These are phyloP conservation scores for Shiraia bambusicola DNA, from an alignment of 2,329 filamentous ascomycete species.

Conservation along the genomic window DNA sequence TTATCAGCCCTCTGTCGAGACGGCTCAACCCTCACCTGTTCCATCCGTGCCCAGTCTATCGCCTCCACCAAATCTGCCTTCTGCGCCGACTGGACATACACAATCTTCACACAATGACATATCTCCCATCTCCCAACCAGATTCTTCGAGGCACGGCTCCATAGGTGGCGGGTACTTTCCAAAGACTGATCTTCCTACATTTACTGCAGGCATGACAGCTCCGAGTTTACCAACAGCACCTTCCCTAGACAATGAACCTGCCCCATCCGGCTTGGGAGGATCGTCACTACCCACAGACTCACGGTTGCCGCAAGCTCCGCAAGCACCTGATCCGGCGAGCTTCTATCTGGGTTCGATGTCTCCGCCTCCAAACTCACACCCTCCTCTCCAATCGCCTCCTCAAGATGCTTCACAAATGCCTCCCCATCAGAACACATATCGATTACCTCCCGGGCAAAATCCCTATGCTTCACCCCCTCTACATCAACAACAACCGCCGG, in stretches of 20 bases:
- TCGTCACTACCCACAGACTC: slow-evolving; percentile 21
- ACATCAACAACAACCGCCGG: slow-evolving; percentile 7
- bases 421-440: slow-evolving; percentile 16
- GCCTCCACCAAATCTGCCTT: slow-evolving; percentile 41
- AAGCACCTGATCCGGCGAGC: slow-evolving; percentile 26
- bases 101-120: slow-evolving; percentile 50
- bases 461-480: slow-evolving; percentile 11
- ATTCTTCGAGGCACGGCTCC: slow-evolving; percentile 49
- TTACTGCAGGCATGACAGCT: slow-evolving; percentile 42
- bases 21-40: slow-evolving; percentile 51
- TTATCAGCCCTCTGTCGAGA: slow-evolving; percentile 59
- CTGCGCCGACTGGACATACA: slow-evolving; percentile 34
- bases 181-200: slow-evolving; percentile 48
- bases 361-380: slow-evolving; percentile 38
- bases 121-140: slow-evolving; percentile 54
- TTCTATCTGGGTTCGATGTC: slow-evolving; percentile 41
- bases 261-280: slow-evolving; percentile 24
- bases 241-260: slow-evolving; percentile 32
- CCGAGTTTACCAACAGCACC: slow-evolving; percentile 42
- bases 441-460: slow-evolving; percentile 7
- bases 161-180: slow-evolving; percentile 61
- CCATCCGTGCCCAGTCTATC: slow-evolving; percentile 48
- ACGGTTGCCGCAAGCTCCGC: slow-evolving; percentile 26
- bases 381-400: slow-evolving; percentile 19
- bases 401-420: slow-evolving; percentile 27